Conservation (phyloP, 768 basidiomycete genomes). For the Mycena sanguinolenta region DNA sequence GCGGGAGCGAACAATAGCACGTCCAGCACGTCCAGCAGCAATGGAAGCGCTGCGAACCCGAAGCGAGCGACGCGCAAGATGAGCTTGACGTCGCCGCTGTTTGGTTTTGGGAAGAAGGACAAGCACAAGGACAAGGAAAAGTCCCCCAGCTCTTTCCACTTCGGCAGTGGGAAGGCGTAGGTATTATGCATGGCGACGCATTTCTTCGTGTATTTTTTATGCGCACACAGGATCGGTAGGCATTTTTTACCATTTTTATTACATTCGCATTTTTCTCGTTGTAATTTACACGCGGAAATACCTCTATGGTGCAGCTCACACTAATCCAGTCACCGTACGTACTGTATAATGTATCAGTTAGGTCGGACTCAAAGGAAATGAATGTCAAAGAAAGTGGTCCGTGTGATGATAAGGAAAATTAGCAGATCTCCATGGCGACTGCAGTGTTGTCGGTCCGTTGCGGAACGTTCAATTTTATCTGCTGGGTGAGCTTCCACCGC, state of each 20-base stretch:
- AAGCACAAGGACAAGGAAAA: constrained; percentile 61
- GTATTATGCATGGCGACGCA: not conserved
- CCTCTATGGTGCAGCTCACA: constrained; percentile 35
- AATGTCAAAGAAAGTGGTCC: constrained; percentile 9
- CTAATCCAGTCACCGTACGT: constrained; percentile 39
- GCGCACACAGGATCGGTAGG: constrained; percentile 33
- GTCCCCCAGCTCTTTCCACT: constrained; percentile 37
- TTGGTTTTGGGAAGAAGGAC: constrained; percentile 69
- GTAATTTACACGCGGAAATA: constrained; percentile 34
- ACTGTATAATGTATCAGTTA: constrained; percentile 39
- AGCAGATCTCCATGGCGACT: constrained; percentile 18
- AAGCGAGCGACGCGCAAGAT: constrained; percentile 72
- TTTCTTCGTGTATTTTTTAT: constrained; percentile 19
- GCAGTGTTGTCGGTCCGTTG: not conserved
- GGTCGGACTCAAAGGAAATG: constrained; percentile 10
- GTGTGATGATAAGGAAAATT: not conserved
- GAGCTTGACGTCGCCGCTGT: constrained; percentile 74
- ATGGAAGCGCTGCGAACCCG: constrained; percentile 37
- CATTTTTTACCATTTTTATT: constrained; percentile 46
- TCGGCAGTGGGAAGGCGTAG: constrained; percentile 29
- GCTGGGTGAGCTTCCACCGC: constrained; percentile 49
- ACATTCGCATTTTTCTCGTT: constrained; percentile 37
- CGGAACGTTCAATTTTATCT: constrained; percentile 46
- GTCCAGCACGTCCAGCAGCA: constrained; percentile 39
- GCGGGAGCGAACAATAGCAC: constrained; percentile 31